Evolutionary conservation across 306 rosid species (phyloP).

Genomic region (Astragalus membranaceus): DNA sequence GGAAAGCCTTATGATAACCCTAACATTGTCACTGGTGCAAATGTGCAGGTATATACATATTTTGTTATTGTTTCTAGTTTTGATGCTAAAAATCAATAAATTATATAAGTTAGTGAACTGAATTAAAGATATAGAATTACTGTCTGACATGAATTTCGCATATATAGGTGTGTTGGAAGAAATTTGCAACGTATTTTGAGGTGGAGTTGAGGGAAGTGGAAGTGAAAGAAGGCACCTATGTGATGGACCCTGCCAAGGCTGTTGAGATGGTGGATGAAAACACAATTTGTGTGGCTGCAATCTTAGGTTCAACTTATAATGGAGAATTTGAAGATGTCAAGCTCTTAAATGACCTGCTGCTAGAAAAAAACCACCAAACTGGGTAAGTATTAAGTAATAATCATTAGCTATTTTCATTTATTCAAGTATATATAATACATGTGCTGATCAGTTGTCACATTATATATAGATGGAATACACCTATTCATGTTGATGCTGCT

Average conservation of each 20-base stretch:
- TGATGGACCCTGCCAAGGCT: slow-evolving; percentile 75
- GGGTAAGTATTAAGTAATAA: slow-evolving; percentile 29
- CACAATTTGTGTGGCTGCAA: slow-evolving; percentile 79
- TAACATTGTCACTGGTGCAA: slow-evolving; percentile 67
- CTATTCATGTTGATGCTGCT: slow-evolving; percentile 81
- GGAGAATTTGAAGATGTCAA: slow-evolving; percentile 84
- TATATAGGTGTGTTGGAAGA: slow-evolving; percentile 74
- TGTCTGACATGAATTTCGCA: neutral
- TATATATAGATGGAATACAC: slow-evolving; percentile 58
- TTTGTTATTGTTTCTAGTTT: neutral
- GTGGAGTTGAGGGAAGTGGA: slow-evolving; percentile 72
- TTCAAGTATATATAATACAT: neutral
- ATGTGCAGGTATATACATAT: slow-evolving; percentile 47
- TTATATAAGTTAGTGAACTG: neutral
- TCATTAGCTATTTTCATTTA: neutral
- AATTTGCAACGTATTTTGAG: slow-evolving; percentile 66
- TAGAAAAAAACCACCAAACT: slow-evolving; percentile 48
- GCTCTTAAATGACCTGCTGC: slow-evolving; percentile 52
- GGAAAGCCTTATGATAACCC: slow-evolving; percentile 62
- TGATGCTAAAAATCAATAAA: neutral
- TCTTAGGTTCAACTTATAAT: slow-evolving; percentile 73
- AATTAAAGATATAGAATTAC: neutral
- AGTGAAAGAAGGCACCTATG: slow-evolving; percentile 60
- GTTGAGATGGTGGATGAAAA: slow-evolving; percentile 77
- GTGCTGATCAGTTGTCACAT: neutral